Percentiles rank a stretch among this genome's conserved stretches.
These are phyloP conservation scores for Rhamnella rubrinervis DNA, from an alignment of 331 rosid species.

Conservation along the genomic window DNA sequence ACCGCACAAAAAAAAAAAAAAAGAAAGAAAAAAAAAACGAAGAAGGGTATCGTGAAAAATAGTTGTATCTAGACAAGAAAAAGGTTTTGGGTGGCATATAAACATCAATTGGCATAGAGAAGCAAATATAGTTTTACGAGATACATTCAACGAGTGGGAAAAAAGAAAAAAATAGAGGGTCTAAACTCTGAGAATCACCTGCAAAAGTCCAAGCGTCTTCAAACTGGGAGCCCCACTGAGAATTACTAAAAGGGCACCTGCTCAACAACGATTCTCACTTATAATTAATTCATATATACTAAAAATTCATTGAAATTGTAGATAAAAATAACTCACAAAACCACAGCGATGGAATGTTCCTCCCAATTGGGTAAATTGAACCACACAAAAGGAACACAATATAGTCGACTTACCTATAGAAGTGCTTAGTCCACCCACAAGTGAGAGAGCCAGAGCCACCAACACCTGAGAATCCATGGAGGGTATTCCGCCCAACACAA, in stretches of 20 bases:
- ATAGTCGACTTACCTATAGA: constrained; percentile 60
- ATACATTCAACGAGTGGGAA: neutral
- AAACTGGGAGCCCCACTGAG: constrained; percentile 78
- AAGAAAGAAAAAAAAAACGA: too few relatives aligned
- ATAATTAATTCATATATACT: constrained; percentile 17
- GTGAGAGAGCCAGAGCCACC: constrained; percentile 93
- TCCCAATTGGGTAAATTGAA: neutral
- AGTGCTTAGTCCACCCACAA: constrained; percentile 87
- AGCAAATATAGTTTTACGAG: neutral
- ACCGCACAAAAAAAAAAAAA: constrained; percentile 1
- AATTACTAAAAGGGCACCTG: constrained; percentile 93
- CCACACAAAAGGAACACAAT: neutral
- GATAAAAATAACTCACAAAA: neutral
- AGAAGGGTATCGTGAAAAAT: neutral
- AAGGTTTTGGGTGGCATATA: neutral
- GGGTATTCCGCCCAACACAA: constrained; percentile 4
- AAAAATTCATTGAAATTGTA: too few relatives aligned
- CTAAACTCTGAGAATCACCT: constrained; percentile 47
- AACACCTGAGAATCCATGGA: constrained; percentile 81
- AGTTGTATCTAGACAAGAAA: neutral
- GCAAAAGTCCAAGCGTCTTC: constrained; percentile 94
- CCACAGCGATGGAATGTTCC: constrained; percentile 4
- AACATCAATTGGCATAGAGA: neutral
- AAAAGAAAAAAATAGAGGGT: neutral
- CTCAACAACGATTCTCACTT: constrained; percentile 30